Base-by-base conservation (phyloP, 805 yeast species). In the Yarrowia sp. region DNA sequence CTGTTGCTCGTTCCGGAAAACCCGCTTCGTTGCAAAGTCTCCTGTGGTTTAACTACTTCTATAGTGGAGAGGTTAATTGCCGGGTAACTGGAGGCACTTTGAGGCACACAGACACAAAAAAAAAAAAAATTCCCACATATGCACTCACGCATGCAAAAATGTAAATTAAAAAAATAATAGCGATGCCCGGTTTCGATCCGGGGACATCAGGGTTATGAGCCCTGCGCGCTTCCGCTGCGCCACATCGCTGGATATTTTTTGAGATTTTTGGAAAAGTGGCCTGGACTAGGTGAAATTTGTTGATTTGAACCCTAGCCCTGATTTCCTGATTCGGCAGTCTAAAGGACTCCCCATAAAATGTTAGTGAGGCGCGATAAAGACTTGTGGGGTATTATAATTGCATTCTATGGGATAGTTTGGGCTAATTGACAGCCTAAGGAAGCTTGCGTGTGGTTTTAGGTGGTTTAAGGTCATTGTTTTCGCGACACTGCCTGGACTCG, bases 131-230 rank as follows among this genome's bases (percentile, higher is more conserved):
- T 16, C 10, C 25, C 16, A 33, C 49, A 25, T 22, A 16, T 39
- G 44, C 44, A 39, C 19, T 39, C 27, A 39, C 21, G 3, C 47
- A 42, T 42, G 47, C 49, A 25, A 16, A 19, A 21, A 39, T 4
- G n/a, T n/a, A 19, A 47, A 19, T 22, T 16, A 47, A 32, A 32
- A 31, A 6, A 31, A 16, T 33, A 21, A 14, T 86, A 86, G 90
- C 91, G 87, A 82, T 84, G 88, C 87, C 81, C 77, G 87, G 92
- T 87, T 85, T 86, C 92, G 92, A 86, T 86, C 92, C 89, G 78
- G 81, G 88, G 91, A 84, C 91, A 83, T 86, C 90, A 86, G 91
- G 90, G 92, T 86, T 86, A 86, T 86, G 92, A 86, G 92, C 92
- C 91, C 91, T 84, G 90, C 90, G 90, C 91, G 91, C 91, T 86